Evolutionary conservation across 2,329 filamentous ascomycete species (phyloP).

Genomic region (Microdochium nivale): DNA sequence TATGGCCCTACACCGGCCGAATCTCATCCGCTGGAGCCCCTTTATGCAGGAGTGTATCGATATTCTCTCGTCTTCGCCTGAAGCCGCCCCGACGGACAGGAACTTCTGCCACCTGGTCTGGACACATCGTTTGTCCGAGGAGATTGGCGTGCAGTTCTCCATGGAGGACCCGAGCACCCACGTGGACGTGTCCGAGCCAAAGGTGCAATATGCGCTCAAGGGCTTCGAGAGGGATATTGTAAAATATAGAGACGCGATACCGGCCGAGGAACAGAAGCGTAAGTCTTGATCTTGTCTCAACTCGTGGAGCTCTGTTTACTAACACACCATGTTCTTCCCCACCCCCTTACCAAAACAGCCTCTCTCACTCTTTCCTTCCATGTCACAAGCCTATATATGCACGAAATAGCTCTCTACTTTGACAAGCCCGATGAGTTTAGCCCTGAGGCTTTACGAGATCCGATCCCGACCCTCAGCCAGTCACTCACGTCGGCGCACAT

Average conservation of each 20-base stretch:
- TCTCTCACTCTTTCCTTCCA: constrained; percentile 55
- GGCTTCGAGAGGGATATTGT: constrained; percentile 57
- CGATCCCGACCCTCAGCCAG: constrained; percentile 28
- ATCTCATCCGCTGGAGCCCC: constrained; percentile 48
- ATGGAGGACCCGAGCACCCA: constrained; percentile 53
- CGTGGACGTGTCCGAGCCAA: constrained; percentile 49
- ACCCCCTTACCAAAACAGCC: constrained; percentile 30
- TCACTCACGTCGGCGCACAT: constrained; percentile 50
- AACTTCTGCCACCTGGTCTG: constrained; percentile 51
- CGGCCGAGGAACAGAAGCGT: constrained; percentile 46
- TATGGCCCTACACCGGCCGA: constrained; percentile 53
- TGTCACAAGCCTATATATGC: constrained; percentile 62
- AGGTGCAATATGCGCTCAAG: constrained; percentile 55
- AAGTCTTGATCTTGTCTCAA: constrained; percentile 26
- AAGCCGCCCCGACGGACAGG: constrained; percentile 47
- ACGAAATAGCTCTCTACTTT: constrained; percentile 64
- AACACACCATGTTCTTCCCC: neutral
- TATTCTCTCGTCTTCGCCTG: constrained; percentile 41
- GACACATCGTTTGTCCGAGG: constrained; percentile 57
- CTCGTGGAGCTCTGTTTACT: constrained; percentile 7
- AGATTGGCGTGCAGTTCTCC: constrained; percentile 57
- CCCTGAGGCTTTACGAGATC: constrained; percentile 33
- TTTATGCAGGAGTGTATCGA: constrained; percentile 55
- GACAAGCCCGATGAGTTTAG: constrained; percentile 50
- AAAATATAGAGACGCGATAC: constrained; percentile 47